phyloP scores from a whole-genome alignment of 148 eudicot species.

The Rhododendron vialii region DNA sequence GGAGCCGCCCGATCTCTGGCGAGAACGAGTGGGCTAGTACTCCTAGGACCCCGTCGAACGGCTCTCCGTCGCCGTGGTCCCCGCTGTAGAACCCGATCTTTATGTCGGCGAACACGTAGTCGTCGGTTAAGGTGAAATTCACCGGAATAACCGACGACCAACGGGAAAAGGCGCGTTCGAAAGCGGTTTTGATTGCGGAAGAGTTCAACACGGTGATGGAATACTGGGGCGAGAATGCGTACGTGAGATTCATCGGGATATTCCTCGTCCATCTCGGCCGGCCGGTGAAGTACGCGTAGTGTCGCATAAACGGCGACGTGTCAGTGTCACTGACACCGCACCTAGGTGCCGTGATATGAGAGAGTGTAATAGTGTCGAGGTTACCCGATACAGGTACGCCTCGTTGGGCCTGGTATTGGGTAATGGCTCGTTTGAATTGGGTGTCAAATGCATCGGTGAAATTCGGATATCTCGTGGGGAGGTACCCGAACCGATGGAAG shows the following conservation, averaged over 20 bases:
- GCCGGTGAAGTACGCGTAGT: slow-evolving; percentile 44
- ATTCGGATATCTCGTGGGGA: slow-evolving; percentile 6
- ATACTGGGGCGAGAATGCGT: slow-evolving; percentile 45
- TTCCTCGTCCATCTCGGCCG: slow-evolving; percentile 54
- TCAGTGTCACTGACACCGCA: slow-evolving; percentile 60
- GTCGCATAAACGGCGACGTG: slow-evolving; percentile 1
- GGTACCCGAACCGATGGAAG: slow-evolving; percentile 54
- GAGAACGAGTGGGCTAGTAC: slow-evolving; percentile 79
- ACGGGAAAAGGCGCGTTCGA: slow-evolving; percentile 43
- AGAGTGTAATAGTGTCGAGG: slow-evolving; percentile 44
- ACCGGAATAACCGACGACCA: slow-evolving; percentile 76
- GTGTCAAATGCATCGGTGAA: slow-evolving; percentile 44
- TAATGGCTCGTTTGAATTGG: slow-evolving; percentile 33
- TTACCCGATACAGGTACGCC: slow-evolving; percentile 46
- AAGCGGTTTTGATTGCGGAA: slow-evolving; percentile 26
- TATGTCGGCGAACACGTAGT: slow-evolving; percentile 50
- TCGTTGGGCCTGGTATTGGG: slow-evolving; percentile 38
- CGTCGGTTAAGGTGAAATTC: slow-evolving; percentile 32
- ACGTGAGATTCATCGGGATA: slow-evolving; percentile 55
- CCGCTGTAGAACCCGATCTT: slow-evolving; percentile 63
- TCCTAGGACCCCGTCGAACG: slow-evolving; percentile 85
- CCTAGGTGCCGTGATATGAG: slow-evolving; percentile 45
- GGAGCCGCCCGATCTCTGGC: slow-evolving; percentile 76
- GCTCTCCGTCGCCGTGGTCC: slow-evolving; percentile 84
- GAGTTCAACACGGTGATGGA: slow-evolving; percentile 20